These are phyloP conservation scores for Boletus pseudopeckii DNA, from an alignment of 768 basidiomycete genomes.

Conservation along the genomic window DNA sequence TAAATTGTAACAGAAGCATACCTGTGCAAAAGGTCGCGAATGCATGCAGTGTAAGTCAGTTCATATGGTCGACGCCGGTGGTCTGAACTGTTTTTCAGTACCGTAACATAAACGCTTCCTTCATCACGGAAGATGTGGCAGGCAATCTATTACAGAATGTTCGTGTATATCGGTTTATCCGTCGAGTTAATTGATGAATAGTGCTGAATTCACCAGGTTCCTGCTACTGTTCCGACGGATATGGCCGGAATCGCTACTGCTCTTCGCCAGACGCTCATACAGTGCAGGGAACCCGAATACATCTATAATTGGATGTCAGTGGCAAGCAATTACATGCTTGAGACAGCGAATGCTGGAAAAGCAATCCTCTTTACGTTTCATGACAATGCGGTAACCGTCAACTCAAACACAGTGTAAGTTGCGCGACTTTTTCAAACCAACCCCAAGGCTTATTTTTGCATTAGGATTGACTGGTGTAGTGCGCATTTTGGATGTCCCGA, in stretches of 20 bases:
- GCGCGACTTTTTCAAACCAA: too few relatives aligned
- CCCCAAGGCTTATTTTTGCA: background rate
- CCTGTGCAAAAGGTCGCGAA: constrained; percentile 25
- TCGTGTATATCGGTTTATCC: constrained; percentile 1
- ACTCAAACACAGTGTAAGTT: constrained; percentile 23
- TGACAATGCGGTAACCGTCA: constrained; percentile 13
- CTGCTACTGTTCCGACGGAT: constrained; percentile 15
- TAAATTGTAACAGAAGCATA: constrained; percentile 15
- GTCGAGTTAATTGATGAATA: background rate
- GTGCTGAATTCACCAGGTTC: constrained; percentile 1
- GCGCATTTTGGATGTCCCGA: constrained; percentile 22
- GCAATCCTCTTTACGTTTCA: constrained; percentile 10
- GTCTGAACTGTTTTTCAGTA: constrained; percentile 11
- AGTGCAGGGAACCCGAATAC: constrained; percentile 12
- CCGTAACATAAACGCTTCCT: constrained; percentile 16
- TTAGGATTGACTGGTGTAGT: constrained; percentile 23
- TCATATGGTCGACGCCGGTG: background rate
- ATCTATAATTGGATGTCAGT: constrained; percentile 17
- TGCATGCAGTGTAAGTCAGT: constrained; percentile 25
- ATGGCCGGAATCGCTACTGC: constrained; percentile 15
- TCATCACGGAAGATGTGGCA: constrained; percentile 14
- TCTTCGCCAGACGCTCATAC: constrained; percentile 16
- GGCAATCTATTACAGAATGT: constrained; percentile 23
- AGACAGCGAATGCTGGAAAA: constrained; percentile 15
- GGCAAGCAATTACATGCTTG: constrained; percentile 20